phyloP scores from a whole-genome alignment of 1,139 yeast genomes.

The Eremothecium gossypii region DNA sequence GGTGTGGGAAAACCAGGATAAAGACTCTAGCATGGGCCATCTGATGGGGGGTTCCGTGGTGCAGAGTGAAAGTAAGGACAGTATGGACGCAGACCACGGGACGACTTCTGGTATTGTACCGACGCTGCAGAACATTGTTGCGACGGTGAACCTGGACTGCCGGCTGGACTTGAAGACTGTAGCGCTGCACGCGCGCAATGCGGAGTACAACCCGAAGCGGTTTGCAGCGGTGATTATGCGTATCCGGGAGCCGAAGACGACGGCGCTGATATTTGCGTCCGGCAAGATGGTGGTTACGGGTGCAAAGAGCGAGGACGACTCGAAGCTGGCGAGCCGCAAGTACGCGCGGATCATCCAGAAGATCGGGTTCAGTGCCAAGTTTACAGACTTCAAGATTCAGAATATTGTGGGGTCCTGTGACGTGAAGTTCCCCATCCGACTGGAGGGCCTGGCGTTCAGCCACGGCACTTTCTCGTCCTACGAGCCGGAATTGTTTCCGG shows the following conservation, averaged over 20 bases:
- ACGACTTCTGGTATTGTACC: conserved; percentile 93
- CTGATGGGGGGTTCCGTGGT: neutral
- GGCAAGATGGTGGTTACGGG: conserved; percentile 99
- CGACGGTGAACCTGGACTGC: conserved; percentile 94
- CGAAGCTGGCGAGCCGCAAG: conserved; percentile 92
- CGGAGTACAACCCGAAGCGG: conserved; percentile 96
- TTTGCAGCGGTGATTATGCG: conserved; percentile 99
- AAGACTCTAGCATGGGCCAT: conserved; percentile 8
- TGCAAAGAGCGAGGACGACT: conserved; percentile 97
- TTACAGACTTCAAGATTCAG: conserved; percentile 95
- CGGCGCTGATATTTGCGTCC: conserved; percentile 94
- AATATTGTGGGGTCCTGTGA: conserved; percentile 98
- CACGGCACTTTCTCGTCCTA: conserved; percentile 99
- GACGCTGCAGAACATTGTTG: conserved; percentile 92
- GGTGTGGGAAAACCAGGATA: conserved; percentile 30
- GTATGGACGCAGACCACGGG: conserved; percentile 3
- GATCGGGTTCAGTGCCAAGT: conserved; percentile 91
- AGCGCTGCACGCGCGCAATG: conserved; percentile 97
- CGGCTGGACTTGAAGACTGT: conserved; percentile 92
- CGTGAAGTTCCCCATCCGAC: conserved; percentile 92
- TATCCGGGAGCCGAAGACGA: conserved; percentile 96
- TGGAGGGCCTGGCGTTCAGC: conserved; percentile 95
- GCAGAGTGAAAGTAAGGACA: conserved; percentile 8
- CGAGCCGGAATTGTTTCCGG: conserved; percentile 98
- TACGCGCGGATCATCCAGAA: conserved; percentile 97